phyloP scores from a whole-genome alignment of 2,329 filamentous ascomycete species.

The Erysiphe neolycopersici region DNA sequence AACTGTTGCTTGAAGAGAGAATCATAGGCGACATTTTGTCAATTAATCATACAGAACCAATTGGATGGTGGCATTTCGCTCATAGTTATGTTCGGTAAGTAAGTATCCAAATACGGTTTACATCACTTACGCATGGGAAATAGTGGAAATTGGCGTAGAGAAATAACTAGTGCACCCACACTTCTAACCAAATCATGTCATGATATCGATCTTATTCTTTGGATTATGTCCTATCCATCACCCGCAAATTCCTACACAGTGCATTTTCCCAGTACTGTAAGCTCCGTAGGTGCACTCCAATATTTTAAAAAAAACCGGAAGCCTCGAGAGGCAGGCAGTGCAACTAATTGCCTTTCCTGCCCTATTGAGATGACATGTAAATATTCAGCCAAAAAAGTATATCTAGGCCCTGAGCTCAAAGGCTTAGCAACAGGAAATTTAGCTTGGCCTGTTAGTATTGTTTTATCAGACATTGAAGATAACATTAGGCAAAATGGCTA shows the following conservation, averaged over 20 bases:
- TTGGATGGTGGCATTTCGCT: constrained; percentile 89
- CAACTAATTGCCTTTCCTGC: constrained; percentile 74
- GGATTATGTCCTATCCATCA: constrained; percentile 50
- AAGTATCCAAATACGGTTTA: background rate
- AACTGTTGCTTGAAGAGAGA: constrained; percentile 45
- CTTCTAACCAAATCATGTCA: constrained; percentile 90
- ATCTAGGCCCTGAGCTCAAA: constrained; percentile 23
- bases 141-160: constrained; percentile 75
- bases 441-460: constrained; percentile 64
- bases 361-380: constrained; percentile 47
- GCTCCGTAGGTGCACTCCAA: constrained; percentile 49
- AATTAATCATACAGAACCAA: constrained; percentile 75
- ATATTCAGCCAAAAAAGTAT: constrained; percentile 57
- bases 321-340: constrained; percentile 41
- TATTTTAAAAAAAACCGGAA: constrained; percentile 56
- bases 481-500: constrained; percentile 22
- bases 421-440: constrained; percentile 38
- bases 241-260: constrained; percentile 17
- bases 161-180: constrained; percentile 49
- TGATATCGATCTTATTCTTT: constrained; percentile 78
- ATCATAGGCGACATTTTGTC: constrained; percentile 66
- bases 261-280: constrained; percentile 51
- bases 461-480: constrained; percentile 81
- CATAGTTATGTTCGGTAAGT: constrained; percentile 55
- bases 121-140: constrained; percentile 1